These are phyloP conservation scores for Leccinum imitatum DNA, from an alignment of 768 basidiomycete species.

Conservation along the genomic window DNA sequence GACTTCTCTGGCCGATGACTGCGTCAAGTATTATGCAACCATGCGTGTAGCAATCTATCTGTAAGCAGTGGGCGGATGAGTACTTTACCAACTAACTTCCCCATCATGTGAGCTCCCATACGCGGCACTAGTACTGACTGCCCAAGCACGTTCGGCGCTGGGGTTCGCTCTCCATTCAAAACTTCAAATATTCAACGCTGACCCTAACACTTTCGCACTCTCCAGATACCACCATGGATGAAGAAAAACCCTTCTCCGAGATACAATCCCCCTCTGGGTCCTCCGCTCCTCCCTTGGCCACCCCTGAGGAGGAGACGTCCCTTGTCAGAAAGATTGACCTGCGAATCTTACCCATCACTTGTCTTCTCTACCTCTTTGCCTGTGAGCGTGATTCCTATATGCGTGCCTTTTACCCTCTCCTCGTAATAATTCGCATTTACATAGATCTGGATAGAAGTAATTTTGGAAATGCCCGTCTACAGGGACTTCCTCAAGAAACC, in stretches of 20 bases:
- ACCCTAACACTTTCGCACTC: neutral
- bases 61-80: neutral
- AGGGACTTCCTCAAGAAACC: slow-evolving; percentile 63
- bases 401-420: neutral
- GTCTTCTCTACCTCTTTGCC: slow-evolving; percentile 74
- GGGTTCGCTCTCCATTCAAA: neutral
- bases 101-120: neutral
- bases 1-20: neutral
- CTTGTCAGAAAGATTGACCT: slow-evolving; percentile 41
- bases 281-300: slow-evolving; percentile 19
- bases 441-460: slow-evolving; percentile 69
- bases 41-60: neutral
- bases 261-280: neutral
- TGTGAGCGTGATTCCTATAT: slow-evolving; percentile 42
- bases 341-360: slow-evolving; percentile 49
- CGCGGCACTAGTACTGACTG: no score
- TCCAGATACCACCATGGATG: slow-evolving; percentile 14
- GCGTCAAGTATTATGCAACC: neutral
- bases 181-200: neutral
- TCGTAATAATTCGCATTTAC: neutral
- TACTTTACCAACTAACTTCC: neutral
- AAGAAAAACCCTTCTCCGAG: slow-evolving; percentile 9
- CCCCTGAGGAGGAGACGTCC: slow-evolving; percentile 34
- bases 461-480: slow-evolving; percentile 77
- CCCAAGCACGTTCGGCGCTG: neutral